Conservation (phyloP, 345 rosid species). For the Geranium rotundifolium region DNA sequence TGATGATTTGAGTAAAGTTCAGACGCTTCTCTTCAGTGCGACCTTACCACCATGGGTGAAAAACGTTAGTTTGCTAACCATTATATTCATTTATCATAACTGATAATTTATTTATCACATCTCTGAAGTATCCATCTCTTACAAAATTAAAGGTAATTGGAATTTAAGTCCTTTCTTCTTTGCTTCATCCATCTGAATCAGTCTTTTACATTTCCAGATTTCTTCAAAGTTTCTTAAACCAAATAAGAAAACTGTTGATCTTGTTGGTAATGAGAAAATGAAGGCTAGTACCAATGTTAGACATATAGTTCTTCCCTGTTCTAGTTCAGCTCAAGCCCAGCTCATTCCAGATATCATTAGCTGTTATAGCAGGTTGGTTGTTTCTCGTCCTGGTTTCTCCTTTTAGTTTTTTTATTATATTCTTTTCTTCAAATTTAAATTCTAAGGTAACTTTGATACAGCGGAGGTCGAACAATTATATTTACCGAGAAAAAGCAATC, state of each 20-base stretch:
- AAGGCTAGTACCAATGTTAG: conserved; percentile 90
- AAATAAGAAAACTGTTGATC: conserved; percentile 76
- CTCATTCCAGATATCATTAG: conserved; percentile 85
- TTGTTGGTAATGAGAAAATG: conserved; percentile 96
- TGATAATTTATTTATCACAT: no score
- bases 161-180: neutral
- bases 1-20: conserved; percentile 68
- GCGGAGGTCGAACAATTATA: conserved; percentile 89
- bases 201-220: conserved; percentile 35
- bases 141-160: no score
- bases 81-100: neutral
- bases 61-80: conserved; percentile 34
- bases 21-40: conserved; percentile 99
- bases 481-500: conserved; percentile 82
- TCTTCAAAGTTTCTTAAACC: conserved; percentile 61
- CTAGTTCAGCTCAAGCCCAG: conserved; percentile 55
- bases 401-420: no score
- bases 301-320: conserved; percentile 79
- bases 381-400: neutral
- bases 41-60: conserved; percentile 92
- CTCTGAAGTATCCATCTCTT: neutral
- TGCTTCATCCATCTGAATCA: neutral
- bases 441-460: conserved; percentile 18
- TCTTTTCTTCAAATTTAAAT: neutral
- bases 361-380: conserved; percentile 75